Percentiles rank a stretch among this genome's conserved stretches.
phyloP scores from a whole-genome alignment of 495 filamentous ascomycete species.

The Daldinia vernicosa region DNA sequence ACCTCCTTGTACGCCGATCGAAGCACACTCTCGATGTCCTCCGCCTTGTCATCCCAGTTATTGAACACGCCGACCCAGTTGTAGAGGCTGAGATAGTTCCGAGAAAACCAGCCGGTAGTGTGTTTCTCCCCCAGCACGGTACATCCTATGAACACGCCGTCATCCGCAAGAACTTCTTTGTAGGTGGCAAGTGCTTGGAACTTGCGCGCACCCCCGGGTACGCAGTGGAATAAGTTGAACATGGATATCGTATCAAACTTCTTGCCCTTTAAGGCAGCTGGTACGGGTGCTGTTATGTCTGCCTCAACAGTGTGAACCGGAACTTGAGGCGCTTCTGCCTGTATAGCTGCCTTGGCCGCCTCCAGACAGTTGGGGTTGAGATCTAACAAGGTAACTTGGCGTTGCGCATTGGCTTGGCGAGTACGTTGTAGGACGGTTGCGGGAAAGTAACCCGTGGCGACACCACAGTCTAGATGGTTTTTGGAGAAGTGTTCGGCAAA shows the following conservation, averaged over 20 bases:
- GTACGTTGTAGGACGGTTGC: slow-evolving; percentile 21
- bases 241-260: slow-evolving; percentile 50
- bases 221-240: slow-evolving; percentile 55
- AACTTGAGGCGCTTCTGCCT: slow-evolving; percentile 6
- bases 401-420: slow-evolving; percentile 2
- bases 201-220: slow-evolving; percentile 42
- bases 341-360: slow-evolving; percentile 24
- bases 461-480: slow-evolving; percentile 54
- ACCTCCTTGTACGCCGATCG: slow-evolving; percentile 45
- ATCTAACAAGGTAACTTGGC: slow-evolving; percentile 45
- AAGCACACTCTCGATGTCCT: slow-evolving; percentile 50
- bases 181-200: slow-evolving; percentile 35
- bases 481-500: slow-evolving; percentile 46
- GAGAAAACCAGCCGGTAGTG: slow-evolving; percentile 51
- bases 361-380: slow-evolving; percentile 41
- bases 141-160: slow-evolving; percentile 48
- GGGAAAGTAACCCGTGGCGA: slow-evolving; percentile 52
- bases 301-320: slow-evolving; percentile 29
- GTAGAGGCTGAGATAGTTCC: slow-evolving; percentile 45
- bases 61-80: slow-evolving; percentile 42
- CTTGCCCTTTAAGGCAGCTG: slow-evolving; percentile 12
- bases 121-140: slow-evolving; percentile 49
- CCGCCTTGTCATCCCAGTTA: slow-evolving; percentile 40
- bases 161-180: slow-evolving; percentile 39
- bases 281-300: slow-evolving; percentile 36